Base-by-base conservation (phyloP, 768 basidiomycete species). In the Epithele typhae region DNA sequence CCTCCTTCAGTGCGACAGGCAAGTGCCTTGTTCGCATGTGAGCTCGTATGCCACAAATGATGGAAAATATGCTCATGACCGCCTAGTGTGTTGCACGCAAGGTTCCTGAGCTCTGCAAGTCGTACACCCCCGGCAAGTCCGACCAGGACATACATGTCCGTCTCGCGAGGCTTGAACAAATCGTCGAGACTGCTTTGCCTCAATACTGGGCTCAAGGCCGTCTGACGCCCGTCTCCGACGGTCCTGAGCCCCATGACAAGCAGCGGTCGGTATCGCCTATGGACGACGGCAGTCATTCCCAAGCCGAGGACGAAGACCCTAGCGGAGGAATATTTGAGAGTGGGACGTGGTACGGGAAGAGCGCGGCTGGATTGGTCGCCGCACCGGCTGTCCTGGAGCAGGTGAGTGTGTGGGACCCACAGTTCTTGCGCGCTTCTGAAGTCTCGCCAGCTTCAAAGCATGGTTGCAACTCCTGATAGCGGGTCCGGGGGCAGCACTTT, bases 91-190 rank as follows among this genome's bases (percentile, higher is more conserved):
- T 90, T 52, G 81, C 89, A 41, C 82, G 89, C 59, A 92, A 90
- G 64, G 87, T 92, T 0, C 89, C 89, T 24, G 87, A 91, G 49
- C 69, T 92, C 35, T 92, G 89, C 71, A 87, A 87, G 62, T 83
- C 89, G 0, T 92, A 92, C 59, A 91, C 87, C 6, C 90, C 89
- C 9, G 89, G 89, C 46, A 92, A 91, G 62, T 73, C 80, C 14
- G 90, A 92, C 64, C 85, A 89, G 59, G 88, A 92, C 64, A 68
- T 92, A 38, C 80, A 76, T 55, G 76, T 79, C 35, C 82, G 89
- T 40, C 67, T 92, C 34, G 72, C 83, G 30, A 76, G 89, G 47
- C 71, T 92, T 17, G 89, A 92, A 61, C 82, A 86, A 53, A 87
- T 92, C 41, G 74, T 92, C 37, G 89, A 91, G 56, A 68, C 75